phyloP scores from a whole-genome alignment of 2,329 filamentous ascomycete species.

The Exophiala oligosperma region DNA sequence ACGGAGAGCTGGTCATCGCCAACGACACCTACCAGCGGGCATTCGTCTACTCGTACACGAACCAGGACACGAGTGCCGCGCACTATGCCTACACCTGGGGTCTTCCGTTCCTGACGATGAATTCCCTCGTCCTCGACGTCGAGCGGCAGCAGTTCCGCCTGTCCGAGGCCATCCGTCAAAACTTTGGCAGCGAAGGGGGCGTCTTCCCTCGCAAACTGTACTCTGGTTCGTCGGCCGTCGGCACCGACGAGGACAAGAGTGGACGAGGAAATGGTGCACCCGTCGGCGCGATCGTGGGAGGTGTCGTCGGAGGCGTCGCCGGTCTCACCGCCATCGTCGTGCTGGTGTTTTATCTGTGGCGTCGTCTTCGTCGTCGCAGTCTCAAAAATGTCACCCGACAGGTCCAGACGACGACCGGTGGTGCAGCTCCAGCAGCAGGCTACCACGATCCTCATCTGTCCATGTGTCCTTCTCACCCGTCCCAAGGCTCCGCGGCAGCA shows the following conservation, averaged over 20 bases:
- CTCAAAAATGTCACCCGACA: background rate
- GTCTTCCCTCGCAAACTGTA: background rate
- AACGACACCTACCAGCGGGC: slow-evolving; percentile 7
- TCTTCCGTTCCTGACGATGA: slow-evolving; percentile 22
- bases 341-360: slow-evolving; percentile 1
- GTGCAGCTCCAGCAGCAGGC: too few species aligned
- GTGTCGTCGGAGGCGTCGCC: slow-evolving; percentile 22
- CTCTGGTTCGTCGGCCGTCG: background rate
- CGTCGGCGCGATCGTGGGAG: slow-evolving; percentile 25
- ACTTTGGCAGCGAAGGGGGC: slow-evolving; percentile 8
- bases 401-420: background rate
- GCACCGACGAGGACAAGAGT: background rate
- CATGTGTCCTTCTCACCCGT: too few species aligned
- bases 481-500: too few species aligned
- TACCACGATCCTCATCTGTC: too few species aligned
- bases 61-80: background rate
- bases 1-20: background rate
- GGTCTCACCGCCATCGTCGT: slow-evolving; percentile 3
- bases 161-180: slow-evolving; percentile 12
- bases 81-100: slow-evolving; percentile 8
- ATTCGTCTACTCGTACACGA: background rate
- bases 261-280: background rate
- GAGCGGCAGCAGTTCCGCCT: slow-evolving; percentile 12
- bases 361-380: background rate
- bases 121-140: slow-evolving; percentile 22